A percentile compares a stretch with the other conserved stretches of the same genome.
Evolutionary conservation across 345 rosid genomes (phyloP).

Genomic region (Diplotaxis tenuifolia): DNA sequence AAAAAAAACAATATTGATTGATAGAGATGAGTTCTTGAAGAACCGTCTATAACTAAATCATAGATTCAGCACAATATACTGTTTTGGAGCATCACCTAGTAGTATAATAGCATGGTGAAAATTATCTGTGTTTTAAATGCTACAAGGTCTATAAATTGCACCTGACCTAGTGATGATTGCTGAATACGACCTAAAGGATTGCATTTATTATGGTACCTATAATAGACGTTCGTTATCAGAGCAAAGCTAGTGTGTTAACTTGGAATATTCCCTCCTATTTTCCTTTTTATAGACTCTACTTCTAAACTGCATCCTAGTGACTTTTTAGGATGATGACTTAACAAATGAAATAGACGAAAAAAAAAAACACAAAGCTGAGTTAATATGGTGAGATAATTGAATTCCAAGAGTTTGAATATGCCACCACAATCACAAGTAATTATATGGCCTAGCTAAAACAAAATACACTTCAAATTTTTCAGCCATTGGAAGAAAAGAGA

Average conservation of each 20-base stretch:
- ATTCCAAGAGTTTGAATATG: background rate
- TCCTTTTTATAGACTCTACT: constrained; percentile 17
- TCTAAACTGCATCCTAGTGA: constrained; percentile 2
- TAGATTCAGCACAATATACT: background rate
- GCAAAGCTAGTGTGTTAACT: background rate
- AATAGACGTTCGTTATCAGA: constrained; percentile 18
- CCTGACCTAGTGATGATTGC: constrained; percentile 4
- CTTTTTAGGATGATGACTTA: background rate
- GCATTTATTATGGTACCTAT: background rate
- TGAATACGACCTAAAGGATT: constrained; percentile 19
- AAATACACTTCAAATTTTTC: background rate
- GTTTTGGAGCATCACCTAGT: background rate
- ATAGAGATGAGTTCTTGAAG: no score
- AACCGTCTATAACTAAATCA: no score
- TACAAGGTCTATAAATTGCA: background rate
- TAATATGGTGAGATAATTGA: background rate
- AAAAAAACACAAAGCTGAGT: background rate
- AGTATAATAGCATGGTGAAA: background rate
- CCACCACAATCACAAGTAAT: background rate
- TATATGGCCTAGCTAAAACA: background rate
- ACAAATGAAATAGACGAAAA: background rate
- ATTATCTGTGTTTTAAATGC: constrained; percentile 6
- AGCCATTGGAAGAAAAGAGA: constrained; percentile 14
- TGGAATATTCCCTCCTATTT: constrained; percentile 6
- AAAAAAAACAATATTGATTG: no score